A percentile compares a stretch with the other conserved stretches of the same genome.
Conservation (phyloP, 192 early-diverging fungal species). For the Backusella macrospora region DNA sequence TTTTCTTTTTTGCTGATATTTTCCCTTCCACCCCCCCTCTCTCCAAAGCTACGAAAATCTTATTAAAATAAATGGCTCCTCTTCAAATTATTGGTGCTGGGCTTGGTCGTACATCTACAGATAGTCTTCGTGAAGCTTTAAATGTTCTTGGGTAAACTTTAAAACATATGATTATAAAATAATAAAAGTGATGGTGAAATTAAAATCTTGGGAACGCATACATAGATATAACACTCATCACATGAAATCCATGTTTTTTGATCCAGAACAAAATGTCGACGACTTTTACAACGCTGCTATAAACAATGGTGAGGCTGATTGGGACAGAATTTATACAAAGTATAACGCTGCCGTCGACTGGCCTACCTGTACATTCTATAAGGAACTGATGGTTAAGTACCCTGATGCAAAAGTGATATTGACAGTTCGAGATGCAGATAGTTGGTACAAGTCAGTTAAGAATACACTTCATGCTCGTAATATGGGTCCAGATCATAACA, state of each 20-base stretch:
- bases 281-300: background rate
- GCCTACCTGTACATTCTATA: conserved; percentile 25
- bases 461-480: background rate
- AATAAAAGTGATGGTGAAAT: background rate
- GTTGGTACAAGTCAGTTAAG: conserved; percentile 24
- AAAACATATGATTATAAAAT: background rate
- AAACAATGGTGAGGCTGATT: conserved; percentile 4
- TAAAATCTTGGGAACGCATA: background rate
- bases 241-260: background rate
- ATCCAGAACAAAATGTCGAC: background rate
- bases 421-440: conserved; percentile 19
- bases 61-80: background rate
- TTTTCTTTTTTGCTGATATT: too few relatives aligned
- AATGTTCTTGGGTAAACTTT: conserved; percentile 21
- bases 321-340: conserved; percentile 16
- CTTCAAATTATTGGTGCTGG: conserved; percentile 32
- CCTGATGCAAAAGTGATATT: conserved; percentile 29
- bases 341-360: conserved; percentile 28
- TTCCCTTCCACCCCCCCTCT: too few relatives aligned
- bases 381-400: conserved; percentile 23
- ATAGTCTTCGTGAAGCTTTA: conserved; percentile 25
- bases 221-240: conserved; percentile 18
- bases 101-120: conserved; percentile 30
- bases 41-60: too few relatives aligned
- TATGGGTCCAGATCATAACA: background rate